A percentile compares a stretch with the other conserved stretches of the same genome.
phyloP scores from a whole-genome alignment of 2,329 filamentous ascomycete genomes.

The Tympanopsis confertula region DNA sequence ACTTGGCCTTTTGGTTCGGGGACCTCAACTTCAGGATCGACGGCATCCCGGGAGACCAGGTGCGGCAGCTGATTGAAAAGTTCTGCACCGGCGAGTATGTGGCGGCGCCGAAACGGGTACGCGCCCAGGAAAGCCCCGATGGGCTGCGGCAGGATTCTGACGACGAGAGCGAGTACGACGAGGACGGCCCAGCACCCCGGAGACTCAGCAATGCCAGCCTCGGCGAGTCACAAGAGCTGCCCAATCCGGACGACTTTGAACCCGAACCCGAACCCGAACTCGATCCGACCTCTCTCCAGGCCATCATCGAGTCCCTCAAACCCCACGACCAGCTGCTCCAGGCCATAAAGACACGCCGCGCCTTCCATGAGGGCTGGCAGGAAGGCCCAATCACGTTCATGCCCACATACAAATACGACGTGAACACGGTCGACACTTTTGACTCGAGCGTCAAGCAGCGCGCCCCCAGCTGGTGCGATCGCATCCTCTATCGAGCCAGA shows the following conservation, averaged over 20 bases:
- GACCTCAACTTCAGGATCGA: constrained; percentile 92
- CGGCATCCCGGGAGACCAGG: constrained; percentile 79
- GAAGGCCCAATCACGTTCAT: constrained; percentile 82
- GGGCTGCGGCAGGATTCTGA: constrained; percentile 22
- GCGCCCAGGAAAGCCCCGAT: constrained; percentile 31
- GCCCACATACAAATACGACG: constrained; percentile 94
- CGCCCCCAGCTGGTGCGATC: constrained; percentile 92
- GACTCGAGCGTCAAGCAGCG: constrained; percentile 92
- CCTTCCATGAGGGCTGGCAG: constrained; percentile 82
- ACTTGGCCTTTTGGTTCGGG: constrained; percentile 92
- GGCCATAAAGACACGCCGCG: constrained; percentile 63
- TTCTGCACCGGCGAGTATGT: constrained; percentile 73
- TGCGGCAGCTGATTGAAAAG: constrained; percentile 69
- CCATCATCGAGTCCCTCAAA: constrained; percentile 74
- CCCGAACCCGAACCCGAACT: constrained; percentile 60
- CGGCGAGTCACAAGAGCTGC: constrained; percentile 29
- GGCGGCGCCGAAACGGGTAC: constrained; percentile 3
- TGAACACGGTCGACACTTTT: constrained; percentile 83
- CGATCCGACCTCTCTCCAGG: constrained; percentile 70
- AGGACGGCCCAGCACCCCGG: constrained; percentile 17
- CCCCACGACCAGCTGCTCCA: constrained; percentile 78
- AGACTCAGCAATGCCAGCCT: constrained; percentile 19
- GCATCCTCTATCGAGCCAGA: constrained; percentile 75
- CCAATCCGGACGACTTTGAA: constrained; percentile 54
- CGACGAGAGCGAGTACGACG: constrained; percentile 14